Evolutionary conservation across 352 stramenopile genomes (phyloP).

Genomic region (Stephanocyclus meneghinianus): DNA sequence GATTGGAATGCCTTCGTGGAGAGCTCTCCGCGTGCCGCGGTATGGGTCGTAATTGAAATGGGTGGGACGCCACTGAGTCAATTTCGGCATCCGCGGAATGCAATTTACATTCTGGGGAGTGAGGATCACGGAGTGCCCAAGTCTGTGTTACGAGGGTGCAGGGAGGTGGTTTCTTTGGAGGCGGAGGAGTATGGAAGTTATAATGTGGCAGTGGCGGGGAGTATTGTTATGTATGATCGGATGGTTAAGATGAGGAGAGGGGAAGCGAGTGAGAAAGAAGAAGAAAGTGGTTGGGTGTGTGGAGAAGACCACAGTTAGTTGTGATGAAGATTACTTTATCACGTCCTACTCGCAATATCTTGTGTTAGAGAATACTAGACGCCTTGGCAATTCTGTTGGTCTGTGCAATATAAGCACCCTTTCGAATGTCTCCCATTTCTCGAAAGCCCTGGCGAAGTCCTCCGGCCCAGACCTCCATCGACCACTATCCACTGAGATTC

Average conservation of each 20-base stretch:
- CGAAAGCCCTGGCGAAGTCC: background rate
- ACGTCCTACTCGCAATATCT: too few species aligned
- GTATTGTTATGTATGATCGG: conserved; percentile 62
- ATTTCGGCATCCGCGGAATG: conserved; percentile 57
- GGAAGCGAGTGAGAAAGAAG: background rate
- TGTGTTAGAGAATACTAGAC: too few species aligned
- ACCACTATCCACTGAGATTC: background rate
- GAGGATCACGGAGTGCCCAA: conserved; percentile 60
- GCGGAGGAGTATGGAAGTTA: conserved; percentile 51
- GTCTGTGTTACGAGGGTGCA: conserved; percentile 36
- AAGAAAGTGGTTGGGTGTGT: background rate
- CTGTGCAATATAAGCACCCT: background rate
- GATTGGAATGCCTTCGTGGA: conserved; percentile 51
- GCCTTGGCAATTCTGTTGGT: too few species aligned
- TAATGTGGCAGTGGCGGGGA: conserved; percentile 60
- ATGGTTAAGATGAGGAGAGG: conserved; percentile 14
- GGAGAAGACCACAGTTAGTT: background rate
- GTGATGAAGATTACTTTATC: background rate
- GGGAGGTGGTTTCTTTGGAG: conserved; percentile 57
- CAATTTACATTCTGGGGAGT: conserved; percentile 58
- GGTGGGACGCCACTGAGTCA: conserved; percentile 42
- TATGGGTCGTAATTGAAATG: conserved; percentile 63
- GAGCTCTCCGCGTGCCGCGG: conserved; percentile 28
- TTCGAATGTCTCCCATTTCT: background rate
- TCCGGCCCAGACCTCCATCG: background rate